Evolutionary conservation across 495 filamentous ascomycete genomes (phyloP).

Genomic region (Penicillium herquei): DNA sequence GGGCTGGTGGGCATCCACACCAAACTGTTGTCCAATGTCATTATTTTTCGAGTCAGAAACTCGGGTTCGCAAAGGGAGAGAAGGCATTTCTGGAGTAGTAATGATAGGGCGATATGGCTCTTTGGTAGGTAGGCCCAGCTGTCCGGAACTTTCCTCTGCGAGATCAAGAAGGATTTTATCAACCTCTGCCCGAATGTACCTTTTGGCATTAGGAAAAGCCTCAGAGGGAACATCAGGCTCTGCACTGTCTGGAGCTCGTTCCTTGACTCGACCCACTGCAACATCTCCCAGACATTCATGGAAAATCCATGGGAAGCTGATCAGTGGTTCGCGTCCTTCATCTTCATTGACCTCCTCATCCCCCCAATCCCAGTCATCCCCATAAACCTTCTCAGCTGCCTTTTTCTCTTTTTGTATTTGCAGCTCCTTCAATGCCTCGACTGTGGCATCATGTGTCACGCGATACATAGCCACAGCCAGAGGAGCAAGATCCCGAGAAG

Average conservation of each 20-base stretch:
- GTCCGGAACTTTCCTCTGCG: too few relatives aligned
- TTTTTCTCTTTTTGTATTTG: conserved; percentile 8
- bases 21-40: too few relatives aligned
- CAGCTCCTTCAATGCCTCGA: conserved; percentile 43
- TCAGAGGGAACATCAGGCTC: background rate
- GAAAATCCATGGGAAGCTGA: conserved; percentile 95
- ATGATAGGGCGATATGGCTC: too few relatives aligned
- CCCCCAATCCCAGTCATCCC: background rate
- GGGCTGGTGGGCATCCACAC: too few relatives aligned
- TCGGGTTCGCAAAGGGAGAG: too few relatives aligned
- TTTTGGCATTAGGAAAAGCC: background rate
- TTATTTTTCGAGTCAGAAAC: too few relatives aligned
- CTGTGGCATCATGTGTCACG: conserved; percentile 70
- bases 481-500: conserved; percentile 58
- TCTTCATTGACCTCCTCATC: conserved; percentile 31
- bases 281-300: conserved; percentile 69
- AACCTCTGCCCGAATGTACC: conserved; percentile 11
- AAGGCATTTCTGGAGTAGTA: too few relatives aligned
- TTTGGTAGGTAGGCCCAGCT: too few relatives aligned
- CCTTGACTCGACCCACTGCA: conserved; percentile 45
- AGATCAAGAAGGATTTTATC: background rate
- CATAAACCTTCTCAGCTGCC: conserved; percentile 1
- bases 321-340: conserved; percentile 63
- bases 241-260: background rate
- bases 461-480: conserved; percentile 86